Conservation (phyloP, 192 early-diverging fungal genomes). For the Backusella australiensis region DNA sequence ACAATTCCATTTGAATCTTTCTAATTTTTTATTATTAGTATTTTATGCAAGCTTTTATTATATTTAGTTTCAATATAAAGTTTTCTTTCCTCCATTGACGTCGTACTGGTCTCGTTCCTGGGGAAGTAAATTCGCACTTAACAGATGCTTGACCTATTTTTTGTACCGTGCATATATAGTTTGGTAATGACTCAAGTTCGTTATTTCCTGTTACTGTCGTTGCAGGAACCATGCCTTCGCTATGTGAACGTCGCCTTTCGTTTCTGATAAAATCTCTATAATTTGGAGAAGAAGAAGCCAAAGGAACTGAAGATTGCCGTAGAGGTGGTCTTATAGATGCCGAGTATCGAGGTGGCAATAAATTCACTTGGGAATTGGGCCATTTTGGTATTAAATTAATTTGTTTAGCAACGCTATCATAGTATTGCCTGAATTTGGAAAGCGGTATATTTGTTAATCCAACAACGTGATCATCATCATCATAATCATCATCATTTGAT, state of each 20-base stretch:
- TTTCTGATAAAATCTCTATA: neutral
- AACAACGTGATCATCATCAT: neutral
- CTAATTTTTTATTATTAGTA: neutral
- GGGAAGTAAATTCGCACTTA: constrained; percentile 2
- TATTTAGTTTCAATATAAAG: neutral
- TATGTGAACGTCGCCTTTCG: neutral
- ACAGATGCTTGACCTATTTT: constrained; percentile 18
- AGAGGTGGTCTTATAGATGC: neutral
- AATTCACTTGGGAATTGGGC: neutral
- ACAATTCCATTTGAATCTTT: constrained; percentile 17
- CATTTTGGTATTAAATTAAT: neutral
- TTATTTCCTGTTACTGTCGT: neutral
- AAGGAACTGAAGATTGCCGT: neutral
- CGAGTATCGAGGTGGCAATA: neutral
- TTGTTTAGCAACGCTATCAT: neutral
- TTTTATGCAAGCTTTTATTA: neutral
- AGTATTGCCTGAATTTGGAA: neutral
- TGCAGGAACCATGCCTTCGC: neutral
- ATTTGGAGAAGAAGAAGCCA: neutral
- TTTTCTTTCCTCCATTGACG: constrained; percentile 3
- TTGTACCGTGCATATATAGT: constrained; percentile 25
- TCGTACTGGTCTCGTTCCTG: neutral
- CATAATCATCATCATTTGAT: neutral
- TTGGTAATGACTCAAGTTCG: neutral
- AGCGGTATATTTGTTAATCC: neutral